These are phyloP conservation scores for Curvularia lunata DNA, from an alignment of 2,329 filamentous ascomycete species.

Conservation along the genomic window DNA sequence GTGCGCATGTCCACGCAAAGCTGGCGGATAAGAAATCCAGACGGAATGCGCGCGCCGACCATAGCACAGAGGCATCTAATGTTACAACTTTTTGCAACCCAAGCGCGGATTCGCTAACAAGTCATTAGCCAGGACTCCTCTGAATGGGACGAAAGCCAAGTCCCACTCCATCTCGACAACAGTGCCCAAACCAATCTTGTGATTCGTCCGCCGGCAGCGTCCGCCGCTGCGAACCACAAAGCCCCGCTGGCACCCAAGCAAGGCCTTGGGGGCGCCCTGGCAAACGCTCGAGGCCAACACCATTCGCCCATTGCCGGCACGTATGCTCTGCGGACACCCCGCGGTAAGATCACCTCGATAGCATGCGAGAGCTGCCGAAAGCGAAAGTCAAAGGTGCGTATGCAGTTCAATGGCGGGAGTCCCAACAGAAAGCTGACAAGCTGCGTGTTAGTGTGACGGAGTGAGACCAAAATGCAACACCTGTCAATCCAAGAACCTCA, in stretches of 20 bases:
- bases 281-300: conserved; percentile 40
- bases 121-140: conserved; percentile 36
- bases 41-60: not conserved
- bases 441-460: conserved; percentile 42
- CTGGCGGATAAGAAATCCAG: conserved; percentile 20
- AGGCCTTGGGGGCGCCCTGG: conserved; percentile 41
- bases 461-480: conserved; percentile 50
- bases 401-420: not conserved
- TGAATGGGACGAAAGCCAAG: conserved; percentile 40
- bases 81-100: conserved; percentile 13
- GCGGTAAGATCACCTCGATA: conserved; percentile 50
- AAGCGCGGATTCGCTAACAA: conserved; percentile 31
- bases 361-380: conserved; percentile 50
- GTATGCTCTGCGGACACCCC: conserved; percentile 46
- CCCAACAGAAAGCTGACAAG: conserved; percentile 17
- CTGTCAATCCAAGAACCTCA: conserved; percentile 47
- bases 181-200: conserved; percentile 36
- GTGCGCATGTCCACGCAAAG: conserved; percentile 23
- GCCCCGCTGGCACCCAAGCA: conserved; percentile 49
- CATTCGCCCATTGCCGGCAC: conserved; percentile 47
- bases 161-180: conserved; percentile 41
- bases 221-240: conserved; percentile 38
- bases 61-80: conserved; percentile 7
- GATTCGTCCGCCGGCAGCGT: conserved; percentile 39
- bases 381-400: conserved; percentile 47